Base-by-base conservation (phyloP, 768 basidiomycete species). In the Macrolepiota dolichaula region DNA sequence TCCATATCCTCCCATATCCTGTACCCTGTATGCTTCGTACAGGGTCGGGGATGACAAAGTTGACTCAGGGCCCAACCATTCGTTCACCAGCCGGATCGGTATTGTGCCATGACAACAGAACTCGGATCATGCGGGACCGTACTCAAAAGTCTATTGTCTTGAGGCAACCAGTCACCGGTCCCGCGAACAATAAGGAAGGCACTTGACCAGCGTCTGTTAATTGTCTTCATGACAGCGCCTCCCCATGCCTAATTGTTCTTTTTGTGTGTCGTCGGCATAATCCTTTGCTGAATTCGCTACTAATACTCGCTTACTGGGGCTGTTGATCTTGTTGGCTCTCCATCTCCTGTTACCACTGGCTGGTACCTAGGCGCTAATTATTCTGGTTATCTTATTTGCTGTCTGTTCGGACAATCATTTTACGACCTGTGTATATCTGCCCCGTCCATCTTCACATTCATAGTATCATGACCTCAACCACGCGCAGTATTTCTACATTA, bases 341-440 rank as follows among this genome's bases (percentile, higher is more conserved):
- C 50, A 12, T 51, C 57, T 40, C 17, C 37, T 49, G 46, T 38
- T 59, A 52, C 57, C 40, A 44, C 57, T 59, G 57, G 57, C 24
- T 59, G 50, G 57, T 59, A 59, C 22, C 35, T 22, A 27, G 29
- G 12, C n/a, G n/a, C 50, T 46, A 27, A 56, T 56, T 25, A 51
- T 44, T 40, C 36, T 9, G 15, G 4, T 27, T 11, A 25, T 44
- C 24, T 25, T 22, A 44, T 46, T 27, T 46, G 24, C 47, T 44
- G 35, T 32, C 29, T 32, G 3, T 7, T 32, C 29, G 29, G 29
- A 32, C 29, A 32, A 32, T 32, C 7, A 32, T 32, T 32, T 32
- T 7, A 32, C 29, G 29, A 32, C 22, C 3, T 11, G 55, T 56
- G 25, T 12, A 27, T 24, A 9, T 24, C 24, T 49, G 19, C 25